A percentile compares a stretch with the other conserved stretches of the same genome.
Conservation (phyloP, 2,329 filamentous ascomycete genomes). For the Exophiala phaeomuriformis region DNA sequence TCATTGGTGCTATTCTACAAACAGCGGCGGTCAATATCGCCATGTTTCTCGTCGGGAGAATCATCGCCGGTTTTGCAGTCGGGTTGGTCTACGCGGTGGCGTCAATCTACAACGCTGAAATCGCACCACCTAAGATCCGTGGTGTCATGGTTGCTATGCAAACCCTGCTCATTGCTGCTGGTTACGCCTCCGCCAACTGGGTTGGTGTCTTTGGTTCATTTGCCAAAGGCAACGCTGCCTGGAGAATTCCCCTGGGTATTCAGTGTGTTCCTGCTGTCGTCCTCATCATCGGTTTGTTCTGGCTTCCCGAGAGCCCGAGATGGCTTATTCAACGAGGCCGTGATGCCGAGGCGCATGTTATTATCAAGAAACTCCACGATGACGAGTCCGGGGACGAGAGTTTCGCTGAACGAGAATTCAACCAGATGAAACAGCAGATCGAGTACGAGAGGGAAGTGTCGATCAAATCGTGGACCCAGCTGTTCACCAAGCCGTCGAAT, state of each 20-base stretch:
- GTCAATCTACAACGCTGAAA: slow-evolving; percentile 8
- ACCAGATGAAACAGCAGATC: slow-evolving; percentile 10
- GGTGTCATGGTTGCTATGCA: slow-evolving; percentile 6
- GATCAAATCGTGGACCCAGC: not conserved
- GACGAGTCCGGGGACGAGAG: slow-evolving; percentile 53
- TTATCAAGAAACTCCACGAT: slow-evolving; percentile 58
- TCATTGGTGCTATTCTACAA: not conserved
- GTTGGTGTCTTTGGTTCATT: slow-evolving; percentile 43
- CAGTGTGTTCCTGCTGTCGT: slow-evolving; percentile 18
- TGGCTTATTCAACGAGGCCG: slow-evolving; percentile 17
- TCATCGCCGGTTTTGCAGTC: slow-evolving; percentile 13
- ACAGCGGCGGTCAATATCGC: not conserved
- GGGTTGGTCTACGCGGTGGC: slow-evolving; percentile 4
- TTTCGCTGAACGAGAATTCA: slow-evolving; percentile 8
- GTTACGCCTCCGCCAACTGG: slow-evolving; percentile 13
- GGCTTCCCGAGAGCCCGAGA: slow-evolving; percentile 14
- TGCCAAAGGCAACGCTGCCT: slow-evolving; percentile 45
- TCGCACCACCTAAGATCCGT: slow-evolving; percentile 13
- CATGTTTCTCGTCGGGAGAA: slow-evolving; percentile 16
- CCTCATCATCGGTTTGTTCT: slow-evolving; percentile 48
- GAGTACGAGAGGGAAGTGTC: not conserved
- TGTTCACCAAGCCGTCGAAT: slow-evolving; percentile 2
- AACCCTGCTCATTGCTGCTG: slow-evolving; percentile 1
- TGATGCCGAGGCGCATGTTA: slow-evolving; percentile 39
- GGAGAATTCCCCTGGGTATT: slow-evolving; percentile 48